phyloP scores from a whole-genome alignment of 2,329 filamentous ascomycete species.

The Byssoonygena ceratinophila region DNA sequence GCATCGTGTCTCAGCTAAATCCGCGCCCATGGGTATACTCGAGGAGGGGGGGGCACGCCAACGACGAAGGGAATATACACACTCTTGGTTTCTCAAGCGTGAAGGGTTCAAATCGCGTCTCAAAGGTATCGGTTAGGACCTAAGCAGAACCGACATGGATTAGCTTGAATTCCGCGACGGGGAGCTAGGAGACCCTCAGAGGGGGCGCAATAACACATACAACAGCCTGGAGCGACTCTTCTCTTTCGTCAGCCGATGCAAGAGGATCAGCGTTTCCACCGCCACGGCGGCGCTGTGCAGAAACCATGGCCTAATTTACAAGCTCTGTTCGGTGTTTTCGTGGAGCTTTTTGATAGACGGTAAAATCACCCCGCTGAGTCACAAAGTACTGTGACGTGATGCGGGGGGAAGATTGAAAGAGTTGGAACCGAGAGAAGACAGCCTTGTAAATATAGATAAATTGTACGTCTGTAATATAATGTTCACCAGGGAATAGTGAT shows the following conservation, averaged over 20 bases:
- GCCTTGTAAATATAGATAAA: not conserved
- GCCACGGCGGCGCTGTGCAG: conserved; percentile 6
- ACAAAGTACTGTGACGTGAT: not conserved
- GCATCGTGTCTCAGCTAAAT: not conserved
- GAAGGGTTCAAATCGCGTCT: conserved; percentile 82
- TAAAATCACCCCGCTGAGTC: not conserved
- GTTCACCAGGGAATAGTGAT: not conserved
- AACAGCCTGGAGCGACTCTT: conserved; percentile 54
- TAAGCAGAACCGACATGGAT: conserved; percentile 29
- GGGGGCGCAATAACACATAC: too few relatives aligned
- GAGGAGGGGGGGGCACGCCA: conserved; percentile 1
- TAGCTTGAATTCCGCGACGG: not conserved
- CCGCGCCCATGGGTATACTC: not conserved
- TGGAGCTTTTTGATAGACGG: too few relatives aligned
- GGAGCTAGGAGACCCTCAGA: too few relatives aligned
- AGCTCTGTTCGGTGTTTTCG: conserved; percentile 27
- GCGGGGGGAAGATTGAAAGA: not conserved
- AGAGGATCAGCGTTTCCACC: conserved; percentile 4
- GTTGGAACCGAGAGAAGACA: not conserved
- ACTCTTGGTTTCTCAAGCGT: conserved; percentile 81
- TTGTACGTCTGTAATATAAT: not conserved
- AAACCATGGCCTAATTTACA: conserved; percentile 6
- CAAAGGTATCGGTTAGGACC: conserved; percentile 90
- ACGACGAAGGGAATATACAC: conserved; percentile 27
- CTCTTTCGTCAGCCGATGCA: conserved; percentile 41